A percentile compares a stretch with the other conserved stretches of the same genome.
phyloP scores from a whole-genome alignment of 2,329 filamentous ascomycete genomes.

The Xylariales sp. region DNA sequence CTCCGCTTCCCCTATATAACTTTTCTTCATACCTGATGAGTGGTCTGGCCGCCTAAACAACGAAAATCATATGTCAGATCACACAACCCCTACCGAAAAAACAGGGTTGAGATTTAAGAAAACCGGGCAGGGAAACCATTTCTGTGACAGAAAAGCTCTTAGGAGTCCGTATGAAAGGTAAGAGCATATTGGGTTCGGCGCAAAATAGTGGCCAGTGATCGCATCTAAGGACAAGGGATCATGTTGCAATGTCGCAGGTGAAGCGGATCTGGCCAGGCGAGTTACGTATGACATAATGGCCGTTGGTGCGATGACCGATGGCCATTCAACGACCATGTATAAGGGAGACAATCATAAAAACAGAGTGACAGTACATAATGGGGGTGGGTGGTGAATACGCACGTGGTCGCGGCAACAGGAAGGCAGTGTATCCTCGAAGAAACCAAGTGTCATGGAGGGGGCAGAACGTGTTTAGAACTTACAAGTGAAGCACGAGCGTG shows the following conservation, averaged over 20 bases:
- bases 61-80: conserved; percentile 45
- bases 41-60: conserved; percentile 74
- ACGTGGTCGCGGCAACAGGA: conserved; percentile 17
- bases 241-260: conserved; percentile 24
- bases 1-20: conserved; percentile 36
- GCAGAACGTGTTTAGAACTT: conserved; percentile 46
- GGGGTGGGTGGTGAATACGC: conserved; percentile 1
- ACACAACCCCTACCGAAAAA: conserved; percentile 37
- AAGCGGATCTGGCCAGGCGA: conserved; percentile 1
- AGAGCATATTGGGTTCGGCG: conserved; percentile 8
- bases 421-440: conserved; percentile 9
- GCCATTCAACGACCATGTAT: conserved; percentile 5
- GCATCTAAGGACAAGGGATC: conserved; percentile 10
- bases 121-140: conserved; percentile 35
- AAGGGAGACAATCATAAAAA: conserved; percentile 4
- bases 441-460: conserved; percentile 16
- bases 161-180: conserved; percentile 5
- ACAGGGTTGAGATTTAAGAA: conserved; percentile 23
- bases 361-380: conserved; percentile 4
- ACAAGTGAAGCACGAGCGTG: conserved; percentile 65
- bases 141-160: conserved; percentile 29
- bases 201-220: conserved; percentile 2
- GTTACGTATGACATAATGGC: conserved; percentile 18
- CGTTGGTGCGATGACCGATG: conserved; percentile 18
- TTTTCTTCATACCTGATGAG: conserved; percentile 74